Evolutionary conservation across 1,284 basidiomycete genomes (phyloP).

Genomic region (Fomitopsis pinicola): DNA sequence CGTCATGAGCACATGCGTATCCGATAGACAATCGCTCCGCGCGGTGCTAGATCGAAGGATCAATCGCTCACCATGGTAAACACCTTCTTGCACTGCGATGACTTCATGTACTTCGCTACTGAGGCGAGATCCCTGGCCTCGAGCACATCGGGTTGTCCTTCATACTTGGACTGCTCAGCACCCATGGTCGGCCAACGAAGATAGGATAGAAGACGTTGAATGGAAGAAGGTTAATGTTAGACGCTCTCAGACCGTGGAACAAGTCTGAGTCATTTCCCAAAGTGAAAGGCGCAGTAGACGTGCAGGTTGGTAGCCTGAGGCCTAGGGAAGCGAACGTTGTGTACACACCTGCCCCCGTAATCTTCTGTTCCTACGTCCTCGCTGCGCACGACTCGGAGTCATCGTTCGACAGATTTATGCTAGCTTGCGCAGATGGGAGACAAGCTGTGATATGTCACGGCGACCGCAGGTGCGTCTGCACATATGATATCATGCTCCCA

Average conservation of each 20-base stretch:
- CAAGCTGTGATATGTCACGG: no score
- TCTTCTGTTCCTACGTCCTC: neutral
- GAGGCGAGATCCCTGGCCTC: constrained; percentile 36
- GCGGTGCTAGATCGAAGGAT: neutral
- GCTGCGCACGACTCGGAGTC: neutral
- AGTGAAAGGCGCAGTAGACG: neutral
- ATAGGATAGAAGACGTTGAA: neutral
- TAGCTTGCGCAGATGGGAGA: no score
- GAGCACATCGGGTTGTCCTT: constrained; percentile 25
- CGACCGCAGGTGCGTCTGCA: no score
- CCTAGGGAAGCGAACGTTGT: no score
- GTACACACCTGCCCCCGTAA: neutral
- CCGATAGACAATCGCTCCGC: neutral
- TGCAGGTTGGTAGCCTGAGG: neutral
- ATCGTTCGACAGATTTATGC: neutral
- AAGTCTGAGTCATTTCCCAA: neutral
- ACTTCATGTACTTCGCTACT: constrained; percentile 65
- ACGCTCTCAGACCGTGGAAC: neutral
- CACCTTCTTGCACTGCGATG: constrained; percentile 59
- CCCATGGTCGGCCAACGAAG: constrained; percentile 12
- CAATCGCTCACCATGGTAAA: constrained; percentile 61
- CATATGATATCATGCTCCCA: no score
- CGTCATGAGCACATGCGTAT: neutral
- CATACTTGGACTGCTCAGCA: constrained; percentile 15
- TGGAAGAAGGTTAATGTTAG: no score